Conservation (phyloP, 2,329 filamentous ascomycete species). For the Arthrobotrys musiformis region DNA sequence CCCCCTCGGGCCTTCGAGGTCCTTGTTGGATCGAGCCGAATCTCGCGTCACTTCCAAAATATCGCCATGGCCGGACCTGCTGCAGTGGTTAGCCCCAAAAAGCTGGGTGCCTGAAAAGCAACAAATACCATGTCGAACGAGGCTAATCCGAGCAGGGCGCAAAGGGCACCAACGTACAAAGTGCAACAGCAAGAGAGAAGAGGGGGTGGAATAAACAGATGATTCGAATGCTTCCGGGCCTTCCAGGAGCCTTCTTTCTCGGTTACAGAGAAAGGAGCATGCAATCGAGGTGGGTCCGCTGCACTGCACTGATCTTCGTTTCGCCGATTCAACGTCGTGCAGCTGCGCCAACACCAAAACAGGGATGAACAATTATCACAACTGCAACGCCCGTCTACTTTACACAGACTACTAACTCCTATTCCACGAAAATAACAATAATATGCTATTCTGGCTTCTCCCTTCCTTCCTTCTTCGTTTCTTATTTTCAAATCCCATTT, state of each 20-base stretch:
- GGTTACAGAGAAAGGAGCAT: slow-evolving; percentile 26
- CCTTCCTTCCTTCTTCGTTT: background rate
- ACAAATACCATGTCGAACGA: slow-evolving; percentile 3
- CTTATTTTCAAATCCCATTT: slow-evolving; percentile 4
- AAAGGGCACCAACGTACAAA: background rate
- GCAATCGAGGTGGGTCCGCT: slow-evolving; percentile 9
- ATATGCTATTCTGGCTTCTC: slow-evolving; percentile 16
- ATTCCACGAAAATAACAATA: background rate
- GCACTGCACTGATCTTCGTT: slow-evolving; percentile 38
- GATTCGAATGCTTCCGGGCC: slow-evolving; percentile 28
- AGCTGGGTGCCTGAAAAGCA: slow-evolving; percentile 46
- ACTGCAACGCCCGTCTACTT: background rate
- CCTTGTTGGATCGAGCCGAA: slow-evolving; percentile 11
- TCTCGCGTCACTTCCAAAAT: slow-evolving; percentile 14
- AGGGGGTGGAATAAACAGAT: background rate
- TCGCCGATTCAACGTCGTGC: slow-evolving; percentile 52
- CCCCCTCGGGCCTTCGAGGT: background rate
- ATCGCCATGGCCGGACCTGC: slow-evolving; percentile 18
- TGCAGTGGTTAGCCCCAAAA: background rate
- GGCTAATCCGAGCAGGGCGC: slow-evolving; percentile 2
- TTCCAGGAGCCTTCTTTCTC: slow-evolving; percentile 51
- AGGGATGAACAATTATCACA: slow-evolving; percentile 41
- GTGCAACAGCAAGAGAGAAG: background rate
- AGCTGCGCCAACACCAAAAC: slow-evolving; percentile 44
- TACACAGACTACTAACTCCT: background rate